A percentile compares a stretch with the other conserved stretches of the same genome.
Evolutionary conservation across 768 basidiomycete genomes (phyloP).

Genomic region (Rhodotorula toruloides): DNA sequence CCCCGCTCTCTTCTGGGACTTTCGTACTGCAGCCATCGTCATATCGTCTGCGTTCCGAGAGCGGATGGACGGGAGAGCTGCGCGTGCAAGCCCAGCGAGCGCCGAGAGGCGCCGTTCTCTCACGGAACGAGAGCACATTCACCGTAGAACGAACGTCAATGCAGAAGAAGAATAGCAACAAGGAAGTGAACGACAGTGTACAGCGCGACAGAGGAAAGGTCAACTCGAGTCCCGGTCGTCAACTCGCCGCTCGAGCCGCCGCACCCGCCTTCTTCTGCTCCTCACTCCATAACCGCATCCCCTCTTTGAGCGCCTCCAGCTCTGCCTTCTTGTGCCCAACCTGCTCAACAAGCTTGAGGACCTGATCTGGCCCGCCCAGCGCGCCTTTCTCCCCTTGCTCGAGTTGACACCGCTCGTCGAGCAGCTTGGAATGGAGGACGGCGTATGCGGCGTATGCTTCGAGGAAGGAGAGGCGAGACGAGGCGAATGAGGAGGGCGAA

Average conservation of each 20-base stretch:
- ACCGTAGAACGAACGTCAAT: too few species aligned
- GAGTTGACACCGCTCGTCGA: neutral
- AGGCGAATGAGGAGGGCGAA: neutral
- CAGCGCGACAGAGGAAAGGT: neutral
- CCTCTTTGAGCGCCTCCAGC: slow-evolving; percentile 7
- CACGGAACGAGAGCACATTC: too few species aligned
- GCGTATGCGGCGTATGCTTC: slow-evolving; percentile 25
- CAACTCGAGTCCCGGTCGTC: neutral
- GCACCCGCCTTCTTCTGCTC: neutral
- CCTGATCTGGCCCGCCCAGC: neutral
- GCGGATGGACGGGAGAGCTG: too few species aligned
- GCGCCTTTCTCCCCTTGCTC: neutral
- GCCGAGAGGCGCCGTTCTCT: too few species aligned
- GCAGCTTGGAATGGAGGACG: slow-evolving; percentile 5
- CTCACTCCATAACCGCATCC: neutral
- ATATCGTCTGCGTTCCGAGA: too few species aligned
- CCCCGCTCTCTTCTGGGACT: too few species aligned
- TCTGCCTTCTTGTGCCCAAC: neutral
- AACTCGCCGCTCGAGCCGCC: neutral
- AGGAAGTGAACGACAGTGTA: too few species aligned
- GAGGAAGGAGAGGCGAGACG: neutral
- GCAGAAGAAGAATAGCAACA: too few species aligned
- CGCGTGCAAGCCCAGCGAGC: too few species aligned
- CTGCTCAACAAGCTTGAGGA: neutral
- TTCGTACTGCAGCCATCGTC: too few species aligned